Evolutionary conservation across 2,329 filamentous ascomycete genomes (phyloP).

Genomic region (Colletotrichum sp.): DNA sequence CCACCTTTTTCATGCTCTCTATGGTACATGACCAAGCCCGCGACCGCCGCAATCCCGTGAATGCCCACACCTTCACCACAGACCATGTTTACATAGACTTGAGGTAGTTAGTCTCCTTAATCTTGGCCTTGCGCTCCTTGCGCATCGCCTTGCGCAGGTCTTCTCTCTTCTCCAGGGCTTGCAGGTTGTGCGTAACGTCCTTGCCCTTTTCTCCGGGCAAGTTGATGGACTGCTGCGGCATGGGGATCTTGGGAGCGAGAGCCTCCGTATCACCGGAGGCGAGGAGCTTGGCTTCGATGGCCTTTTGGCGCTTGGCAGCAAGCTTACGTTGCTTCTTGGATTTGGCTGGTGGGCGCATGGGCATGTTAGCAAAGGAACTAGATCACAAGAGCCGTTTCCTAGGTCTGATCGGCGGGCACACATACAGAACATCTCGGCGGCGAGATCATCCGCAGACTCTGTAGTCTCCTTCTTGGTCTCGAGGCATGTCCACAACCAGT

Average conservation of each 20-base stretch:
- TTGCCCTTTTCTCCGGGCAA: slow-evolving; percentile 58
- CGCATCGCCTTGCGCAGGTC: slow-evolving; percentile 75
- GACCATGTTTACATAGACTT: slow-evolving; percentile 68
- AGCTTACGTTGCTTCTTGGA: slow-evolving; percentile 80
- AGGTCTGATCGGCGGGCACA: slow-evolving; percentile 25
- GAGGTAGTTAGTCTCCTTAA: slow-evolving; percentile 88
- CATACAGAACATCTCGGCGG: slow-evolving; percentile 82
- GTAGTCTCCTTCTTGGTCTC: slow-evolving; percentile 62
- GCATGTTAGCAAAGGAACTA: background rate
- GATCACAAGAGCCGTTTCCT: background rate
- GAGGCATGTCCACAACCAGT: slow-evolving; percentile 80
- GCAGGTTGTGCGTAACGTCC: slow-evolving; percentile 48
- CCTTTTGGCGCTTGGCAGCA: slow-evolving; percentile 68
- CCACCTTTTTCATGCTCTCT: background rate
- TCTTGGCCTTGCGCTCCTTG: slow-evolving; percentile 74
- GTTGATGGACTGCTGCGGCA: slow-evolving; percentile 81
- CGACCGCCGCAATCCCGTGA: background rate
- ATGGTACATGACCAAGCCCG: slow-evolving; percentile 8
- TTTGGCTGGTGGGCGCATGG: slow-evolving; percentile 62
- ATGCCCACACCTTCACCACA: background rate
- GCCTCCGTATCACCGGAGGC: slow-evolving; percentile 70
- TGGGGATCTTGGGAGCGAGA: slow-evolving; percentile 71
- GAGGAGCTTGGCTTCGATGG: slow-evolving; percentile 62
- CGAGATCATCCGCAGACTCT: slow-evolving; percentile 55
- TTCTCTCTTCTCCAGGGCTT: slow-evolving; percentile 56